Evolutionary conservation across 768 basidiomycete species (phyloP).

Genomic region (Pholiota molesta): DNA sequence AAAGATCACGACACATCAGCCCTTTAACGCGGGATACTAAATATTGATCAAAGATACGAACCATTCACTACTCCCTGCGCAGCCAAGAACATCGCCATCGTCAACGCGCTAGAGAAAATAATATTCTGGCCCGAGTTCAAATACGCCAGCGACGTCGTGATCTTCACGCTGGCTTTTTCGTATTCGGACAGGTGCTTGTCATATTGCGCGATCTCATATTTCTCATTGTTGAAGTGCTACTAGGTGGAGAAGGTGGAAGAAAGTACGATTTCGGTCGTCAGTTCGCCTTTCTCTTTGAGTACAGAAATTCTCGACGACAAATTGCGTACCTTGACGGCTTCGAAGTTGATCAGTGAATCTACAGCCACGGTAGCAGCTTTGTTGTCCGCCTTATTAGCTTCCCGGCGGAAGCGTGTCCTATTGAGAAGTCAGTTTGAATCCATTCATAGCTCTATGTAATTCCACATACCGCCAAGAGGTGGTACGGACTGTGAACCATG

Average conservation of each 20-base stretch:
- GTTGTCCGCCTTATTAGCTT: slow-evolving; percentile 97
- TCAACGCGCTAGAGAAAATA: slow-evolving; percentile 93
- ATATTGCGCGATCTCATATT: slow-evolving; percentile 88
- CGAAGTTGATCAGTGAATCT: slow-evolving; percentile 96
- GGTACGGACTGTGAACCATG: slow-evolving; percentile 96
- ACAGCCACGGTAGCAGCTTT: slow-evolving; percentile 93
- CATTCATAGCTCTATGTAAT: neutral
- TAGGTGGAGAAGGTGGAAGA: slow-evolving; percentile 6
- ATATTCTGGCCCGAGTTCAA: slow-evolving; percentile 97
- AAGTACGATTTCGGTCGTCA: neutral
- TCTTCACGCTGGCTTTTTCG: slow-evolving; percentile 91
- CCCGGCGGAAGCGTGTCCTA: slow-evolving; percentile 90
- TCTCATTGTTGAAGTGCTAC: slow-evolving; percentile 98
- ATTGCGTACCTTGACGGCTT: slow-evolving; percentile 87
- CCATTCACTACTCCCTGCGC: slow-evolving; percentile 94
- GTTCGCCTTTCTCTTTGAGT: neutral
- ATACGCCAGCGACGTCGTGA: slow-evolving; percentile 90
- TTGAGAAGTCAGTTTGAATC: neutral
- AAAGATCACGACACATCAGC: neutral
- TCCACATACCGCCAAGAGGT: slow-evolving; percentile 87
- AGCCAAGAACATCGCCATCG: slow-evolving; percentile 94
- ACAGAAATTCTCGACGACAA: neutral
- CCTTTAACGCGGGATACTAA: neutral
- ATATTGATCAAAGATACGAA: slow-evolving; percentile 32
- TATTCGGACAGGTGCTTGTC: slow-evolving; percentile 86